These are phyloP conservation scores for Aspergillus sparsus DNA, from an alignment of 495 filamentous ascomycete species.

Conservation along the genomic window DNA sequence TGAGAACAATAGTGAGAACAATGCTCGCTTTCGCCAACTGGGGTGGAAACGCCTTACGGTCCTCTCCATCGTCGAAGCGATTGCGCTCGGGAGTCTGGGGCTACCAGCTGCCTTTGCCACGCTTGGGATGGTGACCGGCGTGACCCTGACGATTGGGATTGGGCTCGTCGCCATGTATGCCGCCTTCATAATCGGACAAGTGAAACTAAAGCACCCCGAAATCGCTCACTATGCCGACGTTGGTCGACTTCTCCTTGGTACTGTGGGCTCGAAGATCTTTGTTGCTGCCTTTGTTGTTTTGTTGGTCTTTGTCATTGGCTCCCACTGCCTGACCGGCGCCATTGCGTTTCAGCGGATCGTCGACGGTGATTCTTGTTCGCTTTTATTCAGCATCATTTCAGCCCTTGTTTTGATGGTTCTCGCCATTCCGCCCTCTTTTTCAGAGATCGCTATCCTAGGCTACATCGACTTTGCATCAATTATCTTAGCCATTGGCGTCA, in stretches of 20 bases:
- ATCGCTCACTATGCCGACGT: constrained; percentile 67
- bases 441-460: constrained; percentile 56
- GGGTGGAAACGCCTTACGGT: constrained; percentile 42
- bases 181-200: constrained; percentile 67
- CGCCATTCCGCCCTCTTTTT: constrained; percentile 57
- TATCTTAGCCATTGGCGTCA: constrained; percentile 62
- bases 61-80: constrained; percentile 62
- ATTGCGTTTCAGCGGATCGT: constrained; percentile 66
- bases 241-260: constrained; percentile 62
- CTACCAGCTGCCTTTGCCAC: constrained; percentile 59
- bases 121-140: constrained; percentile 59
- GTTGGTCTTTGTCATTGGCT: constrained; percentile 67
- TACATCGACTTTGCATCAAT: constrained; percentile 66
- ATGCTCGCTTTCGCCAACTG: constrained; percentile 31
- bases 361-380: constrained; percentile 58
- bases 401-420: constrained; percentile 59
- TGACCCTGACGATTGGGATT: constrained; percentile 54
- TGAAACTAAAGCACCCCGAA: constrained; percentile 64
- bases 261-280: constrained; percentile 59
- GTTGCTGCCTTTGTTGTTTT: constrained; percentile 59
- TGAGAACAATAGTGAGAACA: neutral
- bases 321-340: constrained; percentile 68
- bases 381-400: constrained; percentile 63
- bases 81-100: constrained; percentile 61
- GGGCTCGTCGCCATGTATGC: constrained; percentile 70